phyloP scores from a whole-genome alignment of 78 protist genomes.

The Dictyostelium discoideum region dicty_2.7 NC_007088.5:4008501-4009000 shows the following conservation, averaged over 20 bases:
- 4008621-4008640: slow-evolving; percentile 3
- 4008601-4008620: slow-evolving; percentile 67
- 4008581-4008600: neutral
- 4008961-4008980: slow-evolving; percentile 38
- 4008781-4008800: slow-evolving; percentile 1
- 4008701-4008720: slow-evolving; percentile 63
- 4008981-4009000: neutral
- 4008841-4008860: neutral
- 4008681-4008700: slow-evolving; percentile 10
- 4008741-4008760: slow-evolving; percentile 38
- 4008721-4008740: slow-evolving; percentile 49
- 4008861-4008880: neutral
- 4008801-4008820: neutral
- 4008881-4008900: neutral
- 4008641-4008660: slow-evolving; percentile 59
- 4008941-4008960: slow-evolving; percentile 19
- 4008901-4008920: neutral
- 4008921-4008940: slow-evolving; percentile 28
- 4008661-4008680: slow-evolving; percentile 53
- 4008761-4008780: slow-evolving; percentile 58
- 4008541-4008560: too few species aligned
- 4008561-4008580: neutral
- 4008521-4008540: neutral
- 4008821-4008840: neutral
- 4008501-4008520: slow-evolving; percentile 43